Evolutionary conservation across 805 yeast genomes (phyloP), one percentile per base, ranked within the genome.

Genomic region (Wickerhamomyces kurtzmanii): DNA sequence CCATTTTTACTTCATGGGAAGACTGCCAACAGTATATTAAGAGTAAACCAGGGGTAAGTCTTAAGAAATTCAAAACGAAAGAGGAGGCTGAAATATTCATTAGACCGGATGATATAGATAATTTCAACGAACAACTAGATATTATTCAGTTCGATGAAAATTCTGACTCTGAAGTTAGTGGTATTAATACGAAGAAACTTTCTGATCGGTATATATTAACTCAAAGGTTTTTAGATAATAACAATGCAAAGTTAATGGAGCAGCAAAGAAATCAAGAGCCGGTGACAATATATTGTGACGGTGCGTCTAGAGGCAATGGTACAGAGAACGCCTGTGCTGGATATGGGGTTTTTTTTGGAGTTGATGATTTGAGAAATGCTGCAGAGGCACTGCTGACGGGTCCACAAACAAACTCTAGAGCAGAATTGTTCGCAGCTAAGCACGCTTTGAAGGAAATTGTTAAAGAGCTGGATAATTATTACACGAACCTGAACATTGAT

Each of bases 321-420:
- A 55, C 43, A 13, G 25, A 28, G 0, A 38, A 39, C 7, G 58
- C 66, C 1, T 31, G 40, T 3, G 75, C 78, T 0, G 96, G 96
- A 0, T 74, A 68, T 42, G 96, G 95, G 15, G 81, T 80, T 0
- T 84, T 57, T 47, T 83, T 66, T 47, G 87, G 85, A 0, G 54
- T 39, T 0, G 43, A 50, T 20, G 79, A 75, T 41, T 33, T 61
- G 3, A 50, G 79, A 24, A 81, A 80, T 46, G 54, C 61, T 8
- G 59, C 77, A 0, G 71, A 60, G 5, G 70, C 77, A 0, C 55
- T 84, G 15, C 23, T n/a, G 2, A 62, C 58, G 3, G 49, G 47
- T 3, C 43, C 43, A 4, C 85, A 76, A 19, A 83, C 94, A 2
- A 86, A 85, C 41, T 86, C 82, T 38, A 55, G 83, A 22, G 91